A percentile compares a stretch with the other conserved stretches of the same genome.
These are phyloP conservation scores for Xylaria sp. DNA, from an alignment of 2,329 filamentous ascomycete genomes.

Conservation along the genomic window DNA sequence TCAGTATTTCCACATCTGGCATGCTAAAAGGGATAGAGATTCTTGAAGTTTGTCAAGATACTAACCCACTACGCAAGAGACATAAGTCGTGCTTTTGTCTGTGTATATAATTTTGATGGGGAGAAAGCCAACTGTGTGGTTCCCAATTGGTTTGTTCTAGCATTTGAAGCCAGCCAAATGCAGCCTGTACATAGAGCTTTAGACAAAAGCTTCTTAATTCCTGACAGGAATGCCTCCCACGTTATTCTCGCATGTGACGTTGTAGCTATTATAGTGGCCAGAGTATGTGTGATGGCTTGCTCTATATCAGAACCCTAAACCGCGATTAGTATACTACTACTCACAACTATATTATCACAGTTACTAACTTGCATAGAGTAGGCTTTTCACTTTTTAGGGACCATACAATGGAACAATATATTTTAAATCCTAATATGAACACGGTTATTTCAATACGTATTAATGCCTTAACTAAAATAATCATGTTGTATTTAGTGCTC, in stretches of 20 bases:
- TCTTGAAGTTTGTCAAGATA: slow-evolving; percentile 37
- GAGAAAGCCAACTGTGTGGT: slow-evolving; percentile 9
- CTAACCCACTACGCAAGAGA: slow-evolving; percentile 24
- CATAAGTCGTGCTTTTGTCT: slow-evolving; percentile 38
- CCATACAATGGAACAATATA: too few relatives aligned
- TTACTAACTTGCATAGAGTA: too few relatives aligned
- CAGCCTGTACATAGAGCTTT: slow-evolving; percentile 38
- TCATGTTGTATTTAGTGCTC: too few relatives aligned
- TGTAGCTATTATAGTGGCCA: neutral
- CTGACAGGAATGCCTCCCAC: neutral
- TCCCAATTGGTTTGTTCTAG: slow-evolving; percentile 25
- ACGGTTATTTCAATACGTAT: too few relatives aligned
- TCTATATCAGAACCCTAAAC: neutral
- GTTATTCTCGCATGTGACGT: neutral
- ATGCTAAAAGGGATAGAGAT: slow-evolving; percentile 30
- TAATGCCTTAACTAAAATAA: too few relatives aligned
- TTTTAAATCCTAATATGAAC: too few relatives aligned
- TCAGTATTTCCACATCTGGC: slow-evolving; percentile 34
- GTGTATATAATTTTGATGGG: slow-evolving; percentile 41
- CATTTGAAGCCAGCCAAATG: slow-evolving; percentile 35
- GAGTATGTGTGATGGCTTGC: neutral
- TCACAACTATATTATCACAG: neutral
- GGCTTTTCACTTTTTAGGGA: neutral
- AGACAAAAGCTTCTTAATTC: slow-evolving; percentile 36
- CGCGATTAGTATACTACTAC: too few relatives aligned